Evolutionary conservation across 345 rosid genomes (phyloP), one percentile per base, ranked within the genome.

Genomic region (Citropsis articulata): DNA sequence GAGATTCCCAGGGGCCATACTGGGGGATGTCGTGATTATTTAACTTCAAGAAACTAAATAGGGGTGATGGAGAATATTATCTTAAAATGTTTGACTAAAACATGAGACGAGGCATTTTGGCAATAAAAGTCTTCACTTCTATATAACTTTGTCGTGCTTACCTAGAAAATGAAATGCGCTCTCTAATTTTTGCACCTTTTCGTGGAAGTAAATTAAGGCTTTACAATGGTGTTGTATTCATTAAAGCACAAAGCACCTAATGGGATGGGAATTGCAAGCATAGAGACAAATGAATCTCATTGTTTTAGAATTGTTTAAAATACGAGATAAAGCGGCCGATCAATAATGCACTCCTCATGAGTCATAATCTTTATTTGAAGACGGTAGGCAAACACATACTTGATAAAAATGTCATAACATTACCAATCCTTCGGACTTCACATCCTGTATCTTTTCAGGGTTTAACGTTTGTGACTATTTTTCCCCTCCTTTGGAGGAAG

Each of bases 221-320:
- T 93, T 30, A 91, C 97, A 28, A 77, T 73, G 1, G 91, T 83
- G 84, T 92, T 97, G 77, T 94, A 97, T 83, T 90, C 95, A 66
- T 67, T 48, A 97, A 94, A 83, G 95, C 97, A 84, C 95, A 96
- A 14, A 92, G 93, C 56, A 94, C 97, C 98, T 94, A 89, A 65
- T 60, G 78, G 66, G 38, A 69, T 22, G 62, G 21, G 42, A 80
- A 80, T 60, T 73, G 66, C 77, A 38, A 78, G 73, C 16, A 48
- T n/a, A 55, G 28, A 81, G 3, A 73, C 61, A 77, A 68, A 73
- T 18, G 33, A 64, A 75, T 33, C 57, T 25, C 65, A 6, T 31
- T 9, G 53, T 33, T 77, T 69, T 59, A 73, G 38, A 40, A 25
- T 66, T 76, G 8, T 66, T 50, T 35, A 9, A 21, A 45, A 33